A percentile compares a stretch with the other conserved stretches of the same genome.
These are phyloP conservation scores for Monilinia laxa DNA, from an alignment of 2,329 filamentous ascomycete genomes.

Conservation along the genomic window DNA sequence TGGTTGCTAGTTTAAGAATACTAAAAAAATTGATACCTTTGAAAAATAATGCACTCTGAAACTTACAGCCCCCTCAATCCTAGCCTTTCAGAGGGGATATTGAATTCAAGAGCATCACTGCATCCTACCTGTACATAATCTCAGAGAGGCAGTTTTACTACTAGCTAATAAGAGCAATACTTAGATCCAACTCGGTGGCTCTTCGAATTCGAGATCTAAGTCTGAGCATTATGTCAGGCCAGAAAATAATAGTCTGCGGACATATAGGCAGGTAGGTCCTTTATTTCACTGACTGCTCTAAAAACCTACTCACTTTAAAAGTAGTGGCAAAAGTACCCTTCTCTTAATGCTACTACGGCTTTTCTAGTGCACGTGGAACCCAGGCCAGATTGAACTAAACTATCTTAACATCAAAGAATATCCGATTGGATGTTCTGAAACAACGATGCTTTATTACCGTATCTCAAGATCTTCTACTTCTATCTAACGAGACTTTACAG, in stretches of 20 bases:
- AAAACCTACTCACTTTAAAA: not conserved
- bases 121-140: slow-evolving; percentile 35
- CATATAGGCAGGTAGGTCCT: slow-evolving; percentile 48
- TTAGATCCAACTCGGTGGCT: slow-evolving; percentile 5
- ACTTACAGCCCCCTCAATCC: slow-evolving; percentile 24
- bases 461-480: slow-evolving; percentile 14
- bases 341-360: slow-evolving; percentile 18
- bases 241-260: slow-evolving; percentile 53
- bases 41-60: not conserved
- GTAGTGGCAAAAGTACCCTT: slow-evolving; percentile 19
- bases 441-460: slow-evolving; percentile 18
- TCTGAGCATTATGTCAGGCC: slow-evolving; percentile 48
- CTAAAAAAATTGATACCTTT: slow-evolving; percentile 46
- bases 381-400: slow-evolving; percentile 8
- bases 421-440: slow-evolving; percentile 1
- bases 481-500: slow-evolving; percentile 12
- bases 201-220: slow-evolving; percentile 43
- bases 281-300: not conserved
- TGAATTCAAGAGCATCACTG: slow-evolving; percentile 39
- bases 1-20: slow-evolving; percentile 54
- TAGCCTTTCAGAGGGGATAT: slow-evolving; percentile 43
- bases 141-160: no score
- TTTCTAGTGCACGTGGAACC: slow-evolving; percentile 6
- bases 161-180: not conserved
- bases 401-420: slow-evolving; percentile 9